These are phyloP conservation scores for Pythium rishiriense DNA, from an alignment of 352 stramenopile species.

Conservation along the genomic window DNA sequence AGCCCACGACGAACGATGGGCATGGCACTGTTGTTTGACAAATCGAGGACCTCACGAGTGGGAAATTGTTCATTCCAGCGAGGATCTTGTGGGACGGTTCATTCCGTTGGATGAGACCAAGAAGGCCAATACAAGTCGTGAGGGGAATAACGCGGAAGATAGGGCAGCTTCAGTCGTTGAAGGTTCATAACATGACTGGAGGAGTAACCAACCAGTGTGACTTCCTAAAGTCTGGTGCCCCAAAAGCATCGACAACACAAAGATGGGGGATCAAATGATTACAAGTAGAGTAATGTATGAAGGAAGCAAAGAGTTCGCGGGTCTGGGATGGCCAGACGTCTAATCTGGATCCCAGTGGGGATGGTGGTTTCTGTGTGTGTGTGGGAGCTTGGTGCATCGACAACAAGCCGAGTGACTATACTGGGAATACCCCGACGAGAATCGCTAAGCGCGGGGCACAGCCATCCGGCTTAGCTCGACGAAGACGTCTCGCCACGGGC, in stretches of 20 bases:
- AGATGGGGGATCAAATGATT: slow-evolving; percentile 12
- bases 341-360: slow-evolving; percentile 17
- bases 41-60: no score
- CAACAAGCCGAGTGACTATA: background rate
- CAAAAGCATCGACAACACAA: background rate
- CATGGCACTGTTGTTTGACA: no score
- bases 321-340: slow-evolving; percentile 17
- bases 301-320: slow-evolving; percentile 9
- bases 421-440: background rate
- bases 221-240: no score
- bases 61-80: no score
- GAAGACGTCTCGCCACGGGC: slow-evolving; percentile 43
- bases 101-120: no score
- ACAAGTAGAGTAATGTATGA: slow-evolving; percentile 32
- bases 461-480: background rate
- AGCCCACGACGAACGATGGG: background rate
- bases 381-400: background rate
- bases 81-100: no score
- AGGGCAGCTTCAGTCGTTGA: no score
- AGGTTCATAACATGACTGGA: background rate
- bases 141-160: no score
- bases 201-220: background rate
- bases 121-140: no score
- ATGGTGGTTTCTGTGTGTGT: background rate
- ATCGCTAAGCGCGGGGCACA: background rate